A percentile compares a stretch with the other conserved stretches of the same genome.
Evolutionary conservation across 768 basidiomycete species (phyloP).

Genomic region (Trametes elegans): DNA sequence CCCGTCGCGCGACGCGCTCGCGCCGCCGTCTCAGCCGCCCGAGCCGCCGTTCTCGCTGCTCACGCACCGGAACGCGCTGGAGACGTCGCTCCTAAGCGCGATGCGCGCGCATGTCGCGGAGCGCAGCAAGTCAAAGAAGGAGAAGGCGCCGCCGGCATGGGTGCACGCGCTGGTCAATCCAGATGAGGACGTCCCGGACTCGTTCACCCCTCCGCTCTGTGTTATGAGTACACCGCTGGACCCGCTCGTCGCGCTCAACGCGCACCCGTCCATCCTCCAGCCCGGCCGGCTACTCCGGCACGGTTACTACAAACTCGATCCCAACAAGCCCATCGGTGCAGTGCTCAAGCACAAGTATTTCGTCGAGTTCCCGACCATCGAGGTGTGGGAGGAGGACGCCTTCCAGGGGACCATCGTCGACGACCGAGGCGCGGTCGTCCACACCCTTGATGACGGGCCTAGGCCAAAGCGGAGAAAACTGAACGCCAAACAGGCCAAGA

Average conservation of each 20-base stretch:
- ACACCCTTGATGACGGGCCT: constrained; percentile 32
- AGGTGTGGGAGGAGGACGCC: constrained; percentile 61
- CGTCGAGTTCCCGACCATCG: constrained; percentile 82
- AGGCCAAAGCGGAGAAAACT: constrained; percentile 58
- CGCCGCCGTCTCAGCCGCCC: constrained; percentile 34
- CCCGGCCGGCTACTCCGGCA: constrained; percentile 26
- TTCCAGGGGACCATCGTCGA: constrained; percentile 65
- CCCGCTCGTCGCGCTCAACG: constrained; percentile 28
- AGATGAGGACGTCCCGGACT: constrained; percentile 53
- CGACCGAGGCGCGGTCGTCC: constrained; percentile 43
- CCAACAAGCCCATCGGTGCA: constrained; percentile 42
- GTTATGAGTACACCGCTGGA: constrained; percentile 51
- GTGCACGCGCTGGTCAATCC: constrained; percentile 49
- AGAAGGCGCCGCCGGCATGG: constrained; percentile 52
- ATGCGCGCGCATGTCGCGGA: constrained; percentile 48
- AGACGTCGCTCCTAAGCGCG: constrained; percentile 47
- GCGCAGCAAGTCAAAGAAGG: constrained; percentile 42
- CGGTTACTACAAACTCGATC: constrained; percentile 59
- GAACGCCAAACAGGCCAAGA: constrained; percentile 47
- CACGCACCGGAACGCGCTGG: constrained; percentile 61
- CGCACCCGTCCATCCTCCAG: constrained; percentile 8
- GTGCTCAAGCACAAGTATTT: constrained; percentile 63
- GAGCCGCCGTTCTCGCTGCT: constrained; percentile 49
- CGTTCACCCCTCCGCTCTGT: constrained; percentile 56
- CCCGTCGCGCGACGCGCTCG: constrained; percentile 46